These are phyloP conservation scores for Epichloe gansuensis DNA, from an alignment of 2,329 filamentous ascomycete genomes.

Conservation along the genomic window DNA sequence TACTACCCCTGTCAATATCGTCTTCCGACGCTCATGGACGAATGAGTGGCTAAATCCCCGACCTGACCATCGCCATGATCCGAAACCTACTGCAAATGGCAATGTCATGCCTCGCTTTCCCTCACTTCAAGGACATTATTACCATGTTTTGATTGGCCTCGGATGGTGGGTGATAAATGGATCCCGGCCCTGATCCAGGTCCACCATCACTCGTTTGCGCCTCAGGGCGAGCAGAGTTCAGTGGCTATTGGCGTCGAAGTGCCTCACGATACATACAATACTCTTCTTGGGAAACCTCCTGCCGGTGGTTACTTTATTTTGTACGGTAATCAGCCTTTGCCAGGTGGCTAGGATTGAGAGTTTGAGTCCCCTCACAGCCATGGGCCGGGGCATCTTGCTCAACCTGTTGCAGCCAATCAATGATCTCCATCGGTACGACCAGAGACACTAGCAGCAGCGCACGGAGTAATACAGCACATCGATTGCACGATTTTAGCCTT, in stretches of 20 bases:
- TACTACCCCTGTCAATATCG: not conserved
- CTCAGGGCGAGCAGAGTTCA: not conserved
- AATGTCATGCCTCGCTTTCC: not conserved
- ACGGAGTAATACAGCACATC: not conserved
- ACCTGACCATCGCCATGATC: not conserved
- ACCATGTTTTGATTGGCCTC: not conserved
- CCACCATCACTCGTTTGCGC: not conserved
- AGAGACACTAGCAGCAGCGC: not conserved
- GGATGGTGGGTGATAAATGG: not conserved
- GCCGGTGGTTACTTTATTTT: not conserved
- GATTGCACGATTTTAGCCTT: conserved; percentile 1
- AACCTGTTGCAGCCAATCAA: conserved; percentile 1
- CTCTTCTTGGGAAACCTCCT: not conserved
- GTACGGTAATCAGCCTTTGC: not conserved
- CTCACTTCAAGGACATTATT: not conserved
- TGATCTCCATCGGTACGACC: not conserved
- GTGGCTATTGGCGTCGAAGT: not conserved
- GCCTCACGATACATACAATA: not conserved
- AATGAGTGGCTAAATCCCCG: not conserved
- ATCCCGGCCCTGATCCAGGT: not conserved
- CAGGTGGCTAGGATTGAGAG: not conserved
- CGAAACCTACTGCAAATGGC: not conserved
- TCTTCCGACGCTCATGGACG: not conserved
- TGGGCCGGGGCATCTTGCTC: not conserved
- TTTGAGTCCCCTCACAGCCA: not conserved